Percentiles rank a stretch among this genome's conserved stretches.
phyloP scores from a whole-genome alignment of 352 stramenopile genomes.

The Phytophthora lateralis region DNA sequence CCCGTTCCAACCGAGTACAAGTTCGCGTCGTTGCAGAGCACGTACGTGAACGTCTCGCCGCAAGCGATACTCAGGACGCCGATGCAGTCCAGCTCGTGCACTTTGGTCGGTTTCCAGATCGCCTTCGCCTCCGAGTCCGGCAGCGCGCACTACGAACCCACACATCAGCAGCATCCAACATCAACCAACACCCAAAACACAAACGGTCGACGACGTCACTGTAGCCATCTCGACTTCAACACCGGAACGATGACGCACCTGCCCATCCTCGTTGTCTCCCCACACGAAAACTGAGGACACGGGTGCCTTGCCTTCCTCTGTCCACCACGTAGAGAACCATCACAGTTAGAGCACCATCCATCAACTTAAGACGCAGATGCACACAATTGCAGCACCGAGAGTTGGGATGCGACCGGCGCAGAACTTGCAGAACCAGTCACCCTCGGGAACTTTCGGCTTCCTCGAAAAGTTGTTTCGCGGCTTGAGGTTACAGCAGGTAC shows the following conservation, averaged over 20 bases:
- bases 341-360: constrained; percentile 16
- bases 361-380: not conserved
- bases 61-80: constrained; percentile 70
- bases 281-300: constrained; percentile 74
- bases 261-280: constrained; percentile 83
- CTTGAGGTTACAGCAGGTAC: constrained; percentile 79
- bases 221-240: constrained; percentile 20
- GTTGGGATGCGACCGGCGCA: constrained; percentile 63
- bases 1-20: constrained; percentile 80
- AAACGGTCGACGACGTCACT: constrained; percentile 3
- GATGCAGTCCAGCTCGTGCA: constrained; percentile 66
- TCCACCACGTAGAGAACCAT: not conserved
- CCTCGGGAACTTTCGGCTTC: constrained; percentile 75
- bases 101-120: constrained; percentile 62
- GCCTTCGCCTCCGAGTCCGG: constrained; percentile 49
- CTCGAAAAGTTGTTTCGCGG: constrained; percentile 80
- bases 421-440: constrained; percentile 90
- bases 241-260: constrained; percentile 43
- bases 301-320: constrained; percentile 44
- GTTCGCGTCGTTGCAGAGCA: constrained; percentile 73
- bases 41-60: constrained; percentile 64
- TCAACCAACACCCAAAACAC: constrained; percentile 2
- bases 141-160: constrained; percentile 51
- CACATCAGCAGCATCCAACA: constrained; percentile 2
- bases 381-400: constrained; percentile 41